Evolutionary conservation across 805 yeast species (phyloP).

Genomic region (Kregervanrija pseudodelftensis): DNA sequence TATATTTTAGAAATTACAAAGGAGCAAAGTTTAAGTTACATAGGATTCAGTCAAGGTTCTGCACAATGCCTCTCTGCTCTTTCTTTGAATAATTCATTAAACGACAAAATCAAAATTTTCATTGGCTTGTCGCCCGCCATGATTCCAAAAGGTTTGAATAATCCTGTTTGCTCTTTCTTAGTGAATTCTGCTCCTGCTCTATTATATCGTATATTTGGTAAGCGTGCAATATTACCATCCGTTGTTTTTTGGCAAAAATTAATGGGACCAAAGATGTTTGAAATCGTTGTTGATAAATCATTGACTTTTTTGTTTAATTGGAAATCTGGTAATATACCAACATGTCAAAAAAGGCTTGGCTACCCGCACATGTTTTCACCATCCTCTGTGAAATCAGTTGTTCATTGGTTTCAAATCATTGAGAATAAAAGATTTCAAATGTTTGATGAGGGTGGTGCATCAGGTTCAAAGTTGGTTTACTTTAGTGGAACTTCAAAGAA

Average conservation of each 20-base stretch:
- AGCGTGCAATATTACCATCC: conserved; percentile 64
- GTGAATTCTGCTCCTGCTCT: conserved; percentile 71
- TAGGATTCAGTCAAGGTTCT: conserved; percentile 92
- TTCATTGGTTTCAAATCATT: conserved; percentile 44
- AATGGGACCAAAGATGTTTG: conserved; percentile 44
- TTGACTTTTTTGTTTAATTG: conserved; percentile 42
- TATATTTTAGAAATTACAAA: conserved; percentile 54
- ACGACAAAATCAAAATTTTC: conserved; percentile 46
- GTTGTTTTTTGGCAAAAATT: conserved; percentile 52
- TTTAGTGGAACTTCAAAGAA: conserved; percentile 21
- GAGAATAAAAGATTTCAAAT: conserved; percentile 41
- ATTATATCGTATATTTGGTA: conserved; percentile 66
- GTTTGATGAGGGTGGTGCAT: conserved; percentile 38
- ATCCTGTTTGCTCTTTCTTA: conserved; percentile 35
- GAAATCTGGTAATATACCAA: conserved; percentile 36
- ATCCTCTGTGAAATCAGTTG: conserved; percentile 48
- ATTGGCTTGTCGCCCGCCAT: conserved; percentile 92
- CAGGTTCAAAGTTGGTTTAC: conserved; percentile 25
- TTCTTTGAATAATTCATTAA: conserved; percentile 56
- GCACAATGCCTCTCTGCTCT: conserved; percentile 88
- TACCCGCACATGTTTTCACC: conserved; percentile 49
- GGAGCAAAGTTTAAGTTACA: conserved; percentile 44
- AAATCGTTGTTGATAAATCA: conserved; percentile 38
- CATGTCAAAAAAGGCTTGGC: conserved; percentile 38
- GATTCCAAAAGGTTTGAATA: conserved; percentile 77